Base-by-base conservation (phyloP, 2,329 filamentous ascomycete species). In the Leptographium radiaticola region DNA sequence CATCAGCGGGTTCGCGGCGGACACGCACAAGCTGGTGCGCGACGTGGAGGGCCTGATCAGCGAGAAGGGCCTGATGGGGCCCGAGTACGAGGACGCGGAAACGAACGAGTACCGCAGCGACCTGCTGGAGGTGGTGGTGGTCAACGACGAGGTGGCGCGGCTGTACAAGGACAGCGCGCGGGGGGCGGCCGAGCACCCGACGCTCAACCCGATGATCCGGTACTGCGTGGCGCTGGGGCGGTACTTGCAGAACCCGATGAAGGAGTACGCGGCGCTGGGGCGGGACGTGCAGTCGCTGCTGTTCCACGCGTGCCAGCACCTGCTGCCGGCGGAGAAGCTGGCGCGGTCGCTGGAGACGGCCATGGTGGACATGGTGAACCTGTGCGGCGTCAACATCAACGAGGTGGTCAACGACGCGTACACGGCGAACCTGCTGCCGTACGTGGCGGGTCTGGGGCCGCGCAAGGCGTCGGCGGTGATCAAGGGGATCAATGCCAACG, bases 291-390 rank as follows among this genome's bases (percentile, higher is more conserved):
- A 84, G 13, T 95, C 91, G 1, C 78, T 98, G 56, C 80, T 83
- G 20, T 96, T 96, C 68, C 89, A 96, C 61, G 81, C 87, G 4
- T 90, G 89, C 62, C 93, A 98, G 66, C 86, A 90, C 57, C 79
- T 96, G 34, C 76, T 98, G 15, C 86, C 90, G 0, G 81, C 89
- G 57, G 91, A 97, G 40, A 90, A 95, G 71, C 76, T 98, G 42
- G 73, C 84, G 58, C 89, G 87, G 66, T 82, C 89, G 56, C 77
- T 98, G 16, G 93, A 98, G 63, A 94, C 87, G n/a, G 89, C 91
- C 46, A 87, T 98, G 81, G 91, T 98, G 12, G 93, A 98, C 66
- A 95, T 95, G 78, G 93, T 98, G 61, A 98, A 98, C 66, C 81
- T 98, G 45, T 89, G 90, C 47, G 93, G 93, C 64, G 88, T 98